A percentile compares a stretch with the other conserved stretches of the same genome.
Conservation (phyloP, 495 filamentous ascomycete species). For the Hypoxylon trugodes region DNA sequence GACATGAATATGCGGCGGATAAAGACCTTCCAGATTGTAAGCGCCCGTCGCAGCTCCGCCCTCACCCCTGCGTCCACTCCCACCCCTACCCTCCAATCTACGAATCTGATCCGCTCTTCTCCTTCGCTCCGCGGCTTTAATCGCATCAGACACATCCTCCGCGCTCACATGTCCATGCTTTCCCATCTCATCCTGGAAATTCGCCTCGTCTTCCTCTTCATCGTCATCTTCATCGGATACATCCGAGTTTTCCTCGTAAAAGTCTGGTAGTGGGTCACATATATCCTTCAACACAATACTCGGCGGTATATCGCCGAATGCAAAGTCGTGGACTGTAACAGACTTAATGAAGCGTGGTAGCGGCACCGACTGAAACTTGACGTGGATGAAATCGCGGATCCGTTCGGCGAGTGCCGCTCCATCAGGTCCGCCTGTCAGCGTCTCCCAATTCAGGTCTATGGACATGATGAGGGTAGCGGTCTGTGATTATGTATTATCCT, state of each 20-base stretch:
- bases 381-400: slow-evolving; percentile 93
- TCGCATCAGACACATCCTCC: slow-evolving; percentile 50
- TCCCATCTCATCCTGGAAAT: slow-evolving; percentile 22
- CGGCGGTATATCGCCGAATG: slow-evolving; percentile 84
- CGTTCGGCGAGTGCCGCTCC: slow-evolving; percentile 80
- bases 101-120: slow-evolving; percentile 48
- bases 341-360: slow-evolving; percentile 96
- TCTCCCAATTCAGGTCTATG: slow-evolving; percentile 95
- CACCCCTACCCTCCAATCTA: slow-evolving; percentile 33
- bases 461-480: slow-evolving; percentile 69
- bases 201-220: slow-evolving; percentile 46
- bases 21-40: slow-evolving; percentile 36
- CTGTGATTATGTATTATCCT: slow-evolving; percentile 9
- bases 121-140: slow-evolving; percentile 55
- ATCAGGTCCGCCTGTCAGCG: slow-evolving; percentile 87
- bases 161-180: not conserved
- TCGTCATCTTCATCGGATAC: slow-evolving; percentile 54
- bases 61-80: slow-evolving; percentile 15
- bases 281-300: slow-evolving; percentile 94
- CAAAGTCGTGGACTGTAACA: slow-evolving; percentile 91
- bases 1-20: slow-evolving; percentile 50
- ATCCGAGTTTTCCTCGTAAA: slow-evolving; percentile 86
- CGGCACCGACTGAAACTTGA: slow-evolving; percentile 89
- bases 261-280: slow-evolving; percentile 92
- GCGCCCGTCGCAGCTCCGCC: slow-evolving; percentile 22